Evolutionary conservation across 2,329 filamentous ascomycete species (phyloP).

Genomic region (Nothomitra cinnamomea): DNA sequence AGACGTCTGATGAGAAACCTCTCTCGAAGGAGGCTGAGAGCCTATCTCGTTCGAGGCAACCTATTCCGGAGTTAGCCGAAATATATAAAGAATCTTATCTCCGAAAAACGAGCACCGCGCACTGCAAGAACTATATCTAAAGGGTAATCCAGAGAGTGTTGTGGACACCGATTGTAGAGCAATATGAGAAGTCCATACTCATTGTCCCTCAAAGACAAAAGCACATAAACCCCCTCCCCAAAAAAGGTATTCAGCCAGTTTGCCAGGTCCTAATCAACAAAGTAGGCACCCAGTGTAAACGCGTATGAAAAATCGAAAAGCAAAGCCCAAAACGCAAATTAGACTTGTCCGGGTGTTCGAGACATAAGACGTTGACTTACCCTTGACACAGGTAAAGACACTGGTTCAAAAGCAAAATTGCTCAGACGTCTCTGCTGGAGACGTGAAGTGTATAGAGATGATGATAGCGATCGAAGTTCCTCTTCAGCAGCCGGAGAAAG

Average conservation of each 20-base stretch:
- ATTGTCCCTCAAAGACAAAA: no score
- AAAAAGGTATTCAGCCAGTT: no score
- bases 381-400: slow-evolving; percentile 71
- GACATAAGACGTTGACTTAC: slow-evolving; percentile 34
- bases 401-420: slow-evolving; percentile 77
- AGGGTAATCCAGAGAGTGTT: no score
- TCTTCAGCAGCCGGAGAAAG: slow-evolving; percentile 32
- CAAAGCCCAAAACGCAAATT: neutral
- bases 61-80: slow-evolving; percentile 12
- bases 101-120: no score
- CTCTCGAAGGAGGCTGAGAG: slow-evolving; percentile 32
- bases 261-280: no score
- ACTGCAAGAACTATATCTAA: no score
- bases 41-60: slow-evolving; percentile 38
- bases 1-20: slow-evolving; percentile 28
- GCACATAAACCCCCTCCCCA: no score
- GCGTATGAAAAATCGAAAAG: neutral
- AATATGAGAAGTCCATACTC: no score
- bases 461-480: slow-evolving; percentile 54
- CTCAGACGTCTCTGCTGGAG: slow-evolving; percentile 72
- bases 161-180: no score
- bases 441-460: slow-evolving; percentile 53
- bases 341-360: neutral
- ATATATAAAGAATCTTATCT: no score
- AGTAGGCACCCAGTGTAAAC: neutral